Evolutionary conservation across 2,329 filamentous ascomycete species (phyloP).

Genomic region (Hypoxylon sp.): DNA sequence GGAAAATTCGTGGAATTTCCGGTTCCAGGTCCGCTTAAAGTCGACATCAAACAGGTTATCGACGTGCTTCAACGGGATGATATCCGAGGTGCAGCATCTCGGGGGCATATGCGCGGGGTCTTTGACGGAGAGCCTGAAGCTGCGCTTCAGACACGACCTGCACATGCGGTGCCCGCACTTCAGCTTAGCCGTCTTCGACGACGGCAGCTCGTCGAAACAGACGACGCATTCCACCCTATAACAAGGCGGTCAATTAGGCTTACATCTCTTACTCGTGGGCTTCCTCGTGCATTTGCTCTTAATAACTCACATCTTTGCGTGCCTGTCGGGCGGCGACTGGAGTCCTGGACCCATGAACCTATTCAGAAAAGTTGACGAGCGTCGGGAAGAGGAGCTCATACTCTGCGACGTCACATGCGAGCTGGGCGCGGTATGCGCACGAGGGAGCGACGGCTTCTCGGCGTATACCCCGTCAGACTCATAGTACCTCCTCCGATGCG

Average conservation of each 20-base stretch:
- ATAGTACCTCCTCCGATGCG: conserved; percentile 48
- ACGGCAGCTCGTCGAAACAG: conserved; percentile 77
- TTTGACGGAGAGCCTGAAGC: conserved; percentile 80
- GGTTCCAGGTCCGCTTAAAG: conserved; percentile 86
- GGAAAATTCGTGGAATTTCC: conserved; percentile 81
- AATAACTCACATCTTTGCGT: conserved; percentile 49
- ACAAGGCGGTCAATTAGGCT: conserved; percentile 34
- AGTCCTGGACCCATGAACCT: conserved; percentile 51
- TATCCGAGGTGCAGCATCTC: conserved; percentile 79
- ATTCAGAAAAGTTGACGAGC: conserved; percentile 53
- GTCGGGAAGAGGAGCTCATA: conserved; percentile 55
- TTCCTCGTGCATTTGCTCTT: conserved; percentile 33
- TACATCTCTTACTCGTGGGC: conserved; percentile 40
- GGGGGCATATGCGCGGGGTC: conserved; percentile 89
- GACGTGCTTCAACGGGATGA: conserved; percentile 82
- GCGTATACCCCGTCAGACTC: conserved; percentile 52
- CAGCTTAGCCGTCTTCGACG: conserved; percentile 75
- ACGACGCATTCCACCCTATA: conserved; percentile 77
- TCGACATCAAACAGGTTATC: conserved; percentile 78
- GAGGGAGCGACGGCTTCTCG: conserved; percentile 52
- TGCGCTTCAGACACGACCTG: conserved; percentile 77
- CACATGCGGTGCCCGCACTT: conserved; percentile 88
- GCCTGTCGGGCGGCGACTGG: conserved; percentile 47
- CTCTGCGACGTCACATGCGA: conserved; percentile 56
- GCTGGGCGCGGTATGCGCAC: conserved; percentile 53